phyloP scores from a whole-genome alignment of 306 rosid species.

The Sicyos baderoa region DNA sequence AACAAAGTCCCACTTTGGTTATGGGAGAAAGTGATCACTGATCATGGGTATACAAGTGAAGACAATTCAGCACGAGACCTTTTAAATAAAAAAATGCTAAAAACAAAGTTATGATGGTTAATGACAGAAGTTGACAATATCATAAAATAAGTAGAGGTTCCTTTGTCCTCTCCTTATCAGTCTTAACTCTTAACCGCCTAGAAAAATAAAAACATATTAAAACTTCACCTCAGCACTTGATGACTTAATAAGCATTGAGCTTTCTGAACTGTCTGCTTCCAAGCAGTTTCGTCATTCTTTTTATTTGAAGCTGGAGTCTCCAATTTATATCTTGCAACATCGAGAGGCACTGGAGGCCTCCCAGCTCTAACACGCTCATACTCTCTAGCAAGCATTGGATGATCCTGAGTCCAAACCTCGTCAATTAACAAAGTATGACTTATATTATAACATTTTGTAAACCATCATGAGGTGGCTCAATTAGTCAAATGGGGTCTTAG shows the following conservation, averaged over 20 bases:
- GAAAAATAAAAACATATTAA: background rate
- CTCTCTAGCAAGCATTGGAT: conserved; percentile 85
- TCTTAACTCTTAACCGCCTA: background rate
- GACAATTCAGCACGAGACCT: no score
- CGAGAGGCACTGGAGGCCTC: conserved; percentile 71
- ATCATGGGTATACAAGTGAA: no score
- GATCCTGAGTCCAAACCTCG: conserved; percentile 36
- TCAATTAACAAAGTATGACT: background rate
- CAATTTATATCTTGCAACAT: conserved; percentile 53
- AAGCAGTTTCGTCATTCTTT: conserved; percentile 77
- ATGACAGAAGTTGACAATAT: no score
- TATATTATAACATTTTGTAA: background rate
- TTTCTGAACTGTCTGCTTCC: conserved; percentile 68
- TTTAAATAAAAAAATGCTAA: no score
- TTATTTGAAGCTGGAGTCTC: conserved; percentile 49
- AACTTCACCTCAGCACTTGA: conserved; percentile 43
- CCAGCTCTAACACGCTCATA: conserved; percentile 88
- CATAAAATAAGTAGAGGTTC: no score
- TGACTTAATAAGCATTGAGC: conserved; percentile 63
- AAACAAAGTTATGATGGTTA: no score
- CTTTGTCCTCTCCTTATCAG: no score
- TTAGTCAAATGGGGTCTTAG: no score
- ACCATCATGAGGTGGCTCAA: no score
- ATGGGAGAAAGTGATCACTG: no score
- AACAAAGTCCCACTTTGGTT: no score